Evolutionary conservation across 208 protist species (phyloP).

Genomic region (Acanthamoeba lenticulata): DNA sequence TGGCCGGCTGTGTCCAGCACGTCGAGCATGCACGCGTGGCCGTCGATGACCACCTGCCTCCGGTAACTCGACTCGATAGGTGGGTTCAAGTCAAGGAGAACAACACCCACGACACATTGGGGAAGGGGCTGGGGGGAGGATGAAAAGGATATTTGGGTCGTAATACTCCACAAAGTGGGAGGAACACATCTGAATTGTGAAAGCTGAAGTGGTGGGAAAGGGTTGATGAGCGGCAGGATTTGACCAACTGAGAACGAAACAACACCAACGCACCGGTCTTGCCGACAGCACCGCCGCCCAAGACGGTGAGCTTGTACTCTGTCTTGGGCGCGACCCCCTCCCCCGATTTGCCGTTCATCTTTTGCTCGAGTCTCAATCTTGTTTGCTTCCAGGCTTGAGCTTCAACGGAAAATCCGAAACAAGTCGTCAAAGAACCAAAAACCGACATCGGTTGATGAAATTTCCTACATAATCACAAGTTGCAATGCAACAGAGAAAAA

Average conservation of each 20-base stretch:
- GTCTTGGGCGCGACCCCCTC: neutral
- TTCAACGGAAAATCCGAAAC: neutral
- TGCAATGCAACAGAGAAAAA: too few species aligned
- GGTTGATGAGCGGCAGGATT: neutral
- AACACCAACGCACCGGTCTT: neutral
- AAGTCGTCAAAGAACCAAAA: too few species aligned
- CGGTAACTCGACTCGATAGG: constrained; percentile 67
- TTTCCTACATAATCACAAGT: too few species aligned
- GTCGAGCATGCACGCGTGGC: constrained; percentile 21
- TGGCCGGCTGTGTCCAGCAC: constrained; percentile 66
- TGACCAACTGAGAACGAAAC: neutral
- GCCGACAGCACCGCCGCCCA: constrained; percentile 26
- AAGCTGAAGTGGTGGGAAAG: neutral
- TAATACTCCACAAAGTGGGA: constrained; percentile 63
- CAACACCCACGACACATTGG: neutral
- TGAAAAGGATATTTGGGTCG: constrained; percentile 38
- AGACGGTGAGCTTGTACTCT: constrained; percentile 52
- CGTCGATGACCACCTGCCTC: constrained; percentile 53
- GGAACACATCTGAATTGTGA: constrained; percentile 56
- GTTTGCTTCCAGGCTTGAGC: too few species aligned
- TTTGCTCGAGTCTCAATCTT: too few species aligned
- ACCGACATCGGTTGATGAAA: too few species aligned
- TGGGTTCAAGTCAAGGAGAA: neutral
- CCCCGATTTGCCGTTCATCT: too few species aligned
- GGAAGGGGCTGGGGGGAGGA: neutral